Percentiles rank a stretch among this genome's conserved stretches.
These are phyloP conservation scores for Aspergillus calidoustus DNA, from an alignment of 2,329 filamentous ascomycete genomes.

Conservation along the genomic window DNA sequence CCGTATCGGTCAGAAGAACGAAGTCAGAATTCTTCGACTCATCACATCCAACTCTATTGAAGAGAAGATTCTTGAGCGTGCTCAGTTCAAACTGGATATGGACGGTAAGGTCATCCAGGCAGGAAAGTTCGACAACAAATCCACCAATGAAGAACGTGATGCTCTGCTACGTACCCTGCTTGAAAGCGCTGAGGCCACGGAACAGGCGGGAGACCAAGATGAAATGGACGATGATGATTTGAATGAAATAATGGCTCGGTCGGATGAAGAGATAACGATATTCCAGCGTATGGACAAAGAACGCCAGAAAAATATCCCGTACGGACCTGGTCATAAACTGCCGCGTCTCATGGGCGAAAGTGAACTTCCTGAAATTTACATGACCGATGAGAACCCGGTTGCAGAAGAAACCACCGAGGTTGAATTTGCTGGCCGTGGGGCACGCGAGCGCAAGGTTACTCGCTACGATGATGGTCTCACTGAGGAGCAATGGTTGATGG, in stretches of 20 bases:
- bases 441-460: conserved; percentile 90
- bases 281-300: conserved; percentile 88
- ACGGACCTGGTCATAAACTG: conserved; percentile 71
- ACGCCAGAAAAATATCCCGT: conserved; percentile 66
- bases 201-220: conserved; percentile 80
- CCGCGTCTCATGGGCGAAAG: conserved; percentile 84
- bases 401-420: conserved; percentile 70
- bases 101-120: conserved; percentile 99
- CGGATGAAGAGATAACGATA: conserved; percentile 72
- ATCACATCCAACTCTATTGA: conserved; percentile 98
- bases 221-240: conserved; percentile 99
- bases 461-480: conserved; percentile 97
- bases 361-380: conserved; percentile 92
- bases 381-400: conserved; percentile 81
- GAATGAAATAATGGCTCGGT: conserved; percentile 91
- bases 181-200: conserved; percentile 73
- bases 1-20: conserved; percentile 99
- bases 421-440: conserved; percentile 84
- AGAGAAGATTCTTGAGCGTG: conserved; percentile 96
- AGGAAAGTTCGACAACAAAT: conserved; percentile 99
- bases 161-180: conserved; percentile 93
- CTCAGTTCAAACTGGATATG: conserved; percentile 98
- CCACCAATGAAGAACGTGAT: conserved; percentile 96
- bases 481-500: conserved; percentile 98
- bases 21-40: conserved; percentile 92